These are phyloP conservation scores for Penicillium tannophilum DNA, from an alignment of 495 filamentous ascomycete genomes.

Conservation along the genomic window DNA sequence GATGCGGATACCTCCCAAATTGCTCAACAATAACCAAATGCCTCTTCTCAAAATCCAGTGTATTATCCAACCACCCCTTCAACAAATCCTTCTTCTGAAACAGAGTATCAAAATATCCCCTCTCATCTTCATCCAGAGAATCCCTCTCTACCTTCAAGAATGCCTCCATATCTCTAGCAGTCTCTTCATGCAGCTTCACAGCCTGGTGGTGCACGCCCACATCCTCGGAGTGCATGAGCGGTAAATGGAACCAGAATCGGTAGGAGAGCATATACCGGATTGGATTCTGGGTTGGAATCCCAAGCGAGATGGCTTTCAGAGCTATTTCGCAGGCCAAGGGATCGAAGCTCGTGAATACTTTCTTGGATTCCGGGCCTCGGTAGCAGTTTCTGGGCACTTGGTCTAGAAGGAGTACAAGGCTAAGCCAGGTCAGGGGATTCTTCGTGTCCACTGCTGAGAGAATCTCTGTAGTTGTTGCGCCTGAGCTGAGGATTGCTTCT, in stretches of 20 bases:
- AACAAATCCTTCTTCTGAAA: slow-evolving; percentile 16
- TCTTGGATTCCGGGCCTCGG: slow-evolving; percentile 29
- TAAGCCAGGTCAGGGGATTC: slow-evolving; percentile 28
- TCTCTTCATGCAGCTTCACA: slow-evolving; percentile 24
- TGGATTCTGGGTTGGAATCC: slow-evolving; percentile 19
- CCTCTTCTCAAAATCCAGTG: slow-evolving; percentile 26
- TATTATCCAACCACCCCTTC: slow-evolving; percentile 12
- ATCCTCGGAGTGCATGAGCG: slow-evolving; percentile 38
- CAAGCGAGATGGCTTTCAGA: slow-evolving; percentile 20
- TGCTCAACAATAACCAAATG: slow-evolving; percentile 33
- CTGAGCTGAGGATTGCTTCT: slow-evolving; percentile 25
- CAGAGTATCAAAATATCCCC: slow-evolving; percentile 17
- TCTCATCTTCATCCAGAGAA: slow-evolving; percentile 21
- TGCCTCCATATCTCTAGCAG: slow-evolving; percentile 19
- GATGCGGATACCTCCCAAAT: slow-evolving; percentile 34
- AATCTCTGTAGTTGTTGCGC: slow-evolving; percentile 23
- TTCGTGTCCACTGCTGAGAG: slow-evolving; percentile 22
- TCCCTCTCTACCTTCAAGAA: slow-evolving; percentile 18
- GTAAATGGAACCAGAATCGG: slow-evolving; percentile 37
- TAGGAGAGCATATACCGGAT: slow-evolving; percentile 31
- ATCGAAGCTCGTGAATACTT: slow-evolving; percentile 34
- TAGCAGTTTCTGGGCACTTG: slow-evolving; percentile 39
- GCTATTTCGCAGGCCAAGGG: slow-evolving; percentile 31
- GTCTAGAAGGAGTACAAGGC: slow-evolving; percentile 31
- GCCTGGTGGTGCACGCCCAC: slow-evolving; percentile 29